phyloP scores from a whole-genome alignment of 805 yeast species.

The Cyberlindnera xishuangbannaensis region DNA sequence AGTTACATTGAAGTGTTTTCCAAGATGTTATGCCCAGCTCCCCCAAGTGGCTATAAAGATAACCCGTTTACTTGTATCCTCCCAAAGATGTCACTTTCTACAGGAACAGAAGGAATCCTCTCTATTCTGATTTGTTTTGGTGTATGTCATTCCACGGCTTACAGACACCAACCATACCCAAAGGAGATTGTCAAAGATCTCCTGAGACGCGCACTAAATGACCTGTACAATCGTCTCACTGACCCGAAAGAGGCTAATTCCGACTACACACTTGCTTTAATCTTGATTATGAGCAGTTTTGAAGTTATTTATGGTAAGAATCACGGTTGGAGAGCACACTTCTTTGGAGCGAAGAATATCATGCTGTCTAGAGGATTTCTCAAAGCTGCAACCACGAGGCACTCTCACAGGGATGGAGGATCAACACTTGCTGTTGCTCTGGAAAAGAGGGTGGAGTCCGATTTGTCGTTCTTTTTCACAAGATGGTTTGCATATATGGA shows the following conservation, averaged over 20 bases:
- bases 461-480: slow-evolving; percentile 44
- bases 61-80: slow-evolving; percentile 63
- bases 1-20: slow-evolving; percentile 60
- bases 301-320: slow-evolving; percentile 40
- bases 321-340: slow-evolving; percentile 56
- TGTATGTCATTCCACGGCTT: slow-evolving; percentile 31
- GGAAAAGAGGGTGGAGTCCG: slow-evolving; percentile 16
- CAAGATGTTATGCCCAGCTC: slow-evolving; percentile 59
- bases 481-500: slow-evolving; percentile 70
- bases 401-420: not conserved
- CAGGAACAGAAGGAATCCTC: slow-evolving; percentile 47
- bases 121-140: slow-evolving; percentile 51
- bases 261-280: slow-evolving; percentile 61
- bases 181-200: slow-evolving; percentile 44
- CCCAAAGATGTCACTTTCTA: slow-evolving; percentile 62
- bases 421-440: slow-evolving; percentile 7
- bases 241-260: slow-evolving; percentile 50
- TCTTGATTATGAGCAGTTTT: slow-evolving; percentile 52
- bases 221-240: slow-evolving; percentile 43
- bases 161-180: slow-evolving; percentile 17
- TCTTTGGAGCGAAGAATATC: slow-evolving; percentile 63
- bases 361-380: slow-evolving; percentile 45
- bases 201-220: slow-evolving; percentile 52
- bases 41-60: slow-evolving; percentile 44
- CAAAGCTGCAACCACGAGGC: slow-evolving; percentile 22